These are phyloP conservation scores for Thalassia testudinum DNA, from an alignment of 116 monocot species.

Conservation along the genomic window DNA sequence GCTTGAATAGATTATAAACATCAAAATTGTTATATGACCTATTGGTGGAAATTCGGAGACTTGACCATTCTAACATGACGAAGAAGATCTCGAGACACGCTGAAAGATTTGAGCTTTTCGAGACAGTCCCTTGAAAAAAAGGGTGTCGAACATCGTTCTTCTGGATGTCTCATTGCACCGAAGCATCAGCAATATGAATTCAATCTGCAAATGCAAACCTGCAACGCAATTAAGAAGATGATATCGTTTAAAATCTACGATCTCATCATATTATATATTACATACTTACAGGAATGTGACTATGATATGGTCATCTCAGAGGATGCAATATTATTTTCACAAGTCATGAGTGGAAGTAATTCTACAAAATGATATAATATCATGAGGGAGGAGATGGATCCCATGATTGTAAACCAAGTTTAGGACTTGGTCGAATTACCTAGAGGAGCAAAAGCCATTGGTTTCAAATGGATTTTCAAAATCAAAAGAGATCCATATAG, in stretches of 20 bases:
- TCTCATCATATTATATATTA: not conserved
- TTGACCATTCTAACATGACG: too few species aligned
- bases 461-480: slow-evolving; percentile 5
- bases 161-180: too few species aligned
- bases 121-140: too few species aligned
- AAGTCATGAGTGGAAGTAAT: not conserved
- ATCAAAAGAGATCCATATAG: not conserved
- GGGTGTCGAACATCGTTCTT: too few species aligned
- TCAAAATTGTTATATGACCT: too few species aligned
- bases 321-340: not conserved
- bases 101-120: too few species aligned
- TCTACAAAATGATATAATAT: not conserved
- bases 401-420: not conserved
- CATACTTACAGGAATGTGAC: slow-evolving; percentile 2
- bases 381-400: slow-evolving; percentile 4
- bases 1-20: too few species aligned
- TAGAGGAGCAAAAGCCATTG: not conserved
- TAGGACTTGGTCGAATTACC: slow-evolving; percentile 1
- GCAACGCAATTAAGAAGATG: too few species aligned
- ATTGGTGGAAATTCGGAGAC: too few species aligned
- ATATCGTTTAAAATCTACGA: not conserved
- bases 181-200: too few species aligned
- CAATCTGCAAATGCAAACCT: not conserved
- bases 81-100: too few species aligned
- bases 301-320: not conserved